Conservation (phyloP, 2,329 filamentous ascomycete species). For the Diaporthe longicolla region DNA sequence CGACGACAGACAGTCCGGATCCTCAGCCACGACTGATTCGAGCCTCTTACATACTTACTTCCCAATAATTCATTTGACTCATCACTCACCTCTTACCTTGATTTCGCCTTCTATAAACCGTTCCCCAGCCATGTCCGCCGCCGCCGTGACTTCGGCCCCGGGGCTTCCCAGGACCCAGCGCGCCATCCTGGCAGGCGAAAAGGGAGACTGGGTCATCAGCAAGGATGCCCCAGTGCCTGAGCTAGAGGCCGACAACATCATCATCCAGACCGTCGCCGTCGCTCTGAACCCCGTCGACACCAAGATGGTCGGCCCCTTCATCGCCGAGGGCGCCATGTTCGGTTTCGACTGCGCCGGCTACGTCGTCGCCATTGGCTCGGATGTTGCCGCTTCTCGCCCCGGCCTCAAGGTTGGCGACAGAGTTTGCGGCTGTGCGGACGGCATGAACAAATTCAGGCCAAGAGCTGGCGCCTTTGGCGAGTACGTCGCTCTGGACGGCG, state of each 20-base stretch:
- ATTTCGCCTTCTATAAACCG: too few species aligned
- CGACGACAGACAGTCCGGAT: not conserved
- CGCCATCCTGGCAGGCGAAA: slow-evolving; percentile 13
- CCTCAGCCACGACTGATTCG: not conserved
- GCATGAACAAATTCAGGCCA: slow-evolving; percentile 37
- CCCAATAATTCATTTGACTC: not conserved
- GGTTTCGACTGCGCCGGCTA: slow-evolving; percentile 51
- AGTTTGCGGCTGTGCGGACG: slow-evolving; percentile 41
- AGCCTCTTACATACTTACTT: not conserved
- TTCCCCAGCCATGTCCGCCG: not conserved
- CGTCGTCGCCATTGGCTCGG: slow-evolving; percentile 45
- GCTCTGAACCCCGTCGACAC: slow-evolving; percentile 52
- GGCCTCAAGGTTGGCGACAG: slow-evolving; percentile 43
- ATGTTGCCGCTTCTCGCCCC: slow-evolving; percentile 27
- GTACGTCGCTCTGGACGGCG: not conserved
- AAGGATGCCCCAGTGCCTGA: slow-evolving; percentile 8
- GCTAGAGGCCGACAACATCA: slow-evolving; percentile 14
- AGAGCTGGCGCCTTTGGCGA: slow-evolving; percentile 30
- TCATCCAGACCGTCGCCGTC: slow-evolving; percentile 44
- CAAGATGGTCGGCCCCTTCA: slow-evolving; percentile 49
- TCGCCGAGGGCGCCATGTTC: slow-evolving; percentile 44
- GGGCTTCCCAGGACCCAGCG: slow-evolving; percentile 21
- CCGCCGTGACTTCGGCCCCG: slow-evolving; percentile 17
- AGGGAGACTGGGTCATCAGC: slow-evolving; percentile 15
- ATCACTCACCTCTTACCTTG: not conserved